phyloP scores from a whole-genome alignment of 2,329 filamentous ascomycete genomes.

The Fusarium buharicum region DNA sequence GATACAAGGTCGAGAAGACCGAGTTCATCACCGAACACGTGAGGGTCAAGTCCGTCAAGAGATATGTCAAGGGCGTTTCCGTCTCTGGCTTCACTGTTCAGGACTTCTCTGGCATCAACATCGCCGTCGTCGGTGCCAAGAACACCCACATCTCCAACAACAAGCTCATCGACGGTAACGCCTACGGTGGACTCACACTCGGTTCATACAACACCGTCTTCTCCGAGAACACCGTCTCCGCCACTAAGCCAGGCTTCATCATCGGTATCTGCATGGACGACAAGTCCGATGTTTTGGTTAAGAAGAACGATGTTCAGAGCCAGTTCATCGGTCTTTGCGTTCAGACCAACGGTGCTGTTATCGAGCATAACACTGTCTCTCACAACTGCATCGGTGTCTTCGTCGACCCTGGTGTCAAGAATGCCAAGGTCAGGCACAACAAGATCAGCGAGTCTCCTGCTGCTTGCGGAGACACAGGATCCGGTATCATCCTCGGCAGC shows the following conservation, averaged over 20 bases:
- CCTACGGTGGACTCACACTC: conserved; percentile 52
- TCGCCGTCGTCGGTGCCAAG: conserved; percentile 50
- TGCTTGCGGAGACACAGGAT: conserved; percentile 12
- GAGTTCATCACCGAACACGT: conserved; percentile 47
- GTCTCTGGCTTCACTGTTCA: conserved; percentile 49
- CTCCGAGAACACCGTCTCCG: conserved; percentile 44
- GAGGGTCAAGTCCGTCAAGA: conserved; percentile 43
- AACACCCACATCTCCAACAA: conserved; percentile 37
- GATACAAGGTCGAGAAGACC: conserved; percentile 42
- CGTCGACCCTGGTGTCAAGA: conserved; percentile 48
- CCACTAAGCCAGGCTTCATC: conserved; percentile 20
- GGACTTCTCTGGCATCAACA: conserved; percentile 50
- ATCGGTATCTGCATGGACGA: conserved; percentile 53
- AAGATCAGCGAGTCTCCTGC: conserved; percentile 38
- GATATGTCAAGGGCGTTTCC: conserved; percentile 45
- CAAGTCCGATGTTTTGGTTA: conserved; percentile 42
- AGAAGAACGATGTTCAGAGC: conserved; percentile 47
- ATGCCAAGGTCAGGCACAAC: conserved; percentile 48
- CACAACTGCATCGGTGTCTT: conserved; percentile 48
- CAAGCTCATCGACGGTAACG: conserved; percentile 28
- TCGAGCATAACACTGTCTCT: conserved; percentile 49
- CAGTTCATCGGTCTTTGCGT: conserved; percentile 51
- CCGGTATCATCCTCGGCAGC: conserved; percentile 46
- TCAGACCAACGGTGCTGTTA: conserved; percentile 47
- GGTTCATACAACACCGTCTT: conserved; percentile 48